Percentiles rank a stretch among this genome's conserved stretches.
Conservation (phyloP, 176 grass and related monocot genomes). For the Rhynchospora breviuscula region DNA sequence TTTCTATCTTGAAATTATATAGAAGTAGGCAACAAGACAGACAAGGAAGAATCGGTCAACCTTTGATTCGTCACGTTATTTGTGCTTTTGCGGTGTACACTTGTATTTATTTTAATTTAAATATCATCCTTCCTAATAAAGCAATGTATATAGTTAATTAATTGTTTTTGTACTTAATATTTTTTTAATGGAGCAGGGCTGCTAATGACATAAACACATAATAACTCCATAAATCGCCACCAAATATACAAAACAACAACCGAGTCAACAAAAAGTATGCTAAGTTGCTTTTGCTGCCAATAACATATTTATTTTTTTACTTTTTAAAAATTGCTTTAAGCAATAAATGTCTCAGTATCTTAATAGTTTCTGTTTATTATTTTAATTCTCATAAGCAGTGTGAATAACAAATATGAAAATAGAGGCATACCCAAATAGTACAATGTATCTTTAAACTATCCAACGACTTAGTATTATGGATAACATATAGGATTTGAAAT, state of each 20-base stretch:
- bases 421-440: neutral
- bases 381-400: neutral
- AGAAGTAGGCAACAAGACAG: neutral
- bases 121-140: neutral
- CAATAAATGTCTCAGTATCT: neutral
- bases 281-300: neutral
- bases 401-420: neutral
- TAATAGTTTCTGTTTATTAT: neutral
- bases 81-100: neutral
- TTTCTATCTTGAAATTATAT: neutral
- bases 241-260: neutral
- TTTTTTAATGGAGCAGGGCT: neutral
- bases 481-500: neutral
- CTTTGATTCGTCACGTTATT: constrained; percentile 21
- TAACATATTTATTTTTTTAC: neutral
- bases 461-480: neutral
- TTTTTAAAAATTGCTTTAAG: neutral
- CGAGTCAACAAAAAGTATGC: neutral
- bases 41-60: neutral
- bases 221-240: neutral
- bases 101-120: neutral
- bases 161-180: neutral
- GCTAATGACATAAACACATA: constrained; percentile 7
- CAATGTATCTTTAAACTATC: neutral
- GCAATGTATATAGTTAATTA: neutral